These are phyloP conservation scores for Triticum dicoccoides DNA, from an alignment of 176 grass and related monocot genomes.

Conservation along the genomic window DNA sequence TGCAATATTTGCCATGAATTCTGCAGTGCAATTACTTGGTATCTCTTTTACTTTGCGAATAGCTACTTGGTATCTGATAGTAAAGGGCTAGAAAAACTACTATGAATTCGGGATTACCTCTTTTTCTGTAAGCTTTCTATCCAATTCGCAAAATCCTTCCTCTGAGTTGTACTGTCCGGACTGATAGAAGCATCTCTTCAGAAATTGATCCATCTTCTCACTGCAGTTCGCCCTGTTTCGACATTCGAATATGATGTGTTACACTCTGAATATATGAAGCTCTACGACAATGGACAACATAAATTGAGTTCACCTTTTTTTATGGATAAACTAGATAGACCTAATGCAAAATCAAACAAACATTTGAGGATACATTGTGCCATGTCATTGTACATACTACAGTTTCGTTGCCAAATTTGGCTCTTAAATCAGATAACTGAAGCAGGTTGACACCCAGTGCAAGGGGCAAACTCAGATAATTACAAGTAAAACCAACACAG, in stretches of 20 bases:
- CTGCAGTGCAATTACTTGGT: not conserved
- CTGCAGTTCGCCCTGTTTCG: slow-evolving; percentile 71
- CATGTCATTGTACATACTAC: not conserved
- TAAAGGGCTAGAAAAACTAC: not conserved
- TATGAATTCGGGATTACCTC: slow-evolving; percentile 46
- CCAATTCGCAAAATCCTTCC: slow-evolving; percentile 70
- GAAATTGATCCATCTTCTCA: slow-evolving; percentile 87
- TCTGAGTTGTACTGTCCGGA: slow-evolving; percentile 81
- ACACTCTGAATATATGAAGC: not conserved
- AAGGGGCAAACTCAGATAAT: not conserved
- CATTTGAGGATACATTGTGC: not conserved
- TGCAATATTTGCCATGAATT: not conserved
- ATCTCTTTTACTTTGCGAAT: too few species aligned
- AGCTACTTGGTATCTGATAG: not conserved
- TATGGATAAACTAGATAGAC: not conserved
- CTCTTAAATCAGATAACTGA: not conserved
- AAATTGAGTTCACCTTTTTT: not conserved
- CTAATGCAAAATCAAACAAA: not conserved
- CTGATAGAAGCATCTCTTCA: slow-evolving; percentile 87
- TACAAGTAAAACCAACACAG: not conserved
- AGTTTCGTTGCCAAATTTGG: not conserved
- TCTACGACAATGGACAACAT: not conserved
- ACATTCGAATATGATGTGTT: not conserved
- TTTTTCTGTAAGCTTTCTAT: slow-evolving; percentile 78
- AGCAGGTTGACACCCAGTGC: not conserved